phyloP scores from a whole-genome alignment of 208 protist species.

The Trypanosoma cruzi region DNA sequence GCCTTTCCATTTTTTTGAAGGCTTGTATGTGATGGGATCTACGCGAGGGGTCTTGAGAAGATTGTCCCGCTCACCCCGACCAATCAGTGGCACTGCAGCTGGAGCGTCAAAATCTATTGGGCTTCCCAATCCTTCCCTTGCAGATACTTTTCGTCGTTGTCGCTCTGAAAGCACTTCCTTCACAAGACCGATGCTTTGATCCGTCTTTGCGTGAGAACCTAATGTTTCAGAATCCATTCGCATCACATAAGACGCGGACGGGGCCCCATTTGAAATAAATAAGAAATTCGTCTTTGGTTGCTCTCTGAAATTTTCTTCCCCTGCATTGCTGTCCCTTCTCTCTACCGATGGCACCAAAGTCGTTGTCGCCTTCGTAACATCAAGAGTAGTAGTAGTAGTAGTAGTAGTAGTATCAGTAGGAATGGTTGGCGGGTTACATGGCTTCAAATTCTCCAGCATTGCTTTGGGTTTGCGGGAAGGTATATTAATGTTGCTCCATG shows the following conservation, averaged over 20 bases:
- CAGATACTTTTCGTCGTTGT: neutral
- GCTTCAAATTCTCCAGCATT: neutral
- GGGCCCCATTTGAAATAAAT: neutral
- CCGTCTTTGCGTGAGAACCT: neutral
- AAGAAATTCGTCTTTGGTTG: neutral
- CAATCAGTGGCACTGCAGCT: neutral
- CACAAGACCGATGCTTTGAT: constrained; percentile 36
- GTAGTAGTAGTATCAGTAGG: neutral
- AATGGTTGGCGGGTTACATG: neutral
- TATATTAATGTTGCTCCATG: constrained; percentile 31
- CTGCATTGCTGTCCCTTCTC: neutral
- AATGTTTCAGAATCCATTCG: neutral
- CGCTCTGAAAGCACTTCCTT: constrained; percentile 34
- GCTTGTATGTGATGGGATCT: constrained; percentile 27
- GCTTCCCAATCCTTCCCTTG: constrained; percentile 27
- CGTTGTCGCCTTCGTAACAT: constrained; percentile 30
- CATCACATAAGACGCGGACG: too few relatives aligned
- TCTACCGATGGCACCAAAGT: neutral
- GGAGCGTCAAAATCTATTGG: constrained; percentile 14
- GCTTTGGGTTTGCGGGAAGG: constrained; percentile 7
- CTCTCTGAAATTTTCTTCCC: neutral
- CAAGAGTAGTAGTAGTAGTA: neutral
- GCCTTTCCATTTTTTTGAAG: neutral
- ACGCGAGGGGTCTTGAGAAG: constrained; percentile 44
- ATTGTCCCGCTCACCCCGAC: constrained; percentile 37